These are phyloP conservation scores for Acacia concinna DNA, from an alignment of 331 rosid species.

Conservation along the genomic window DNA sequence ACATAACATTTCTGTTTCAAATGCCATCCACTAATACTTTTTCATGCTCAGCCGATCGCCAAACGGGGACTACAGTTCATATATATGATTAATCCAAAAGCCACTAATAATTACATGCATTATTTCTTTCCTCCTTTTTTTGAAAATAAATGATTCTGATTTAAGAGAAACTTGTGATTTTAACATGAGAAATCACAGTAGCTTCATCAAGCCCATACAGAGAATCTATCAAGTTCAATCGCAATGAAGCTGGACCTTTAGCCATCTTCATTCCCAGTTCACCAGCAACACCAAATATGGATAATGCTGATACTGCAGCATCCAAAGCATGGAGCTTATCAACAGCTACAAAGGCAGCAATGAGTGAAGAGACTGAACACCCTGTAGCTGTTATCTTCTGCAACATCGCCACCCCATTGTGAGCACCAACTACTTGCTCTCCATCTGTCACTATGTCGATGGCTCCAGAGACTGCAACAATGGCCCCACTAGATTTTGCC, in stretches of 20 bases:
- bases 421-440: slow-evolving; percentile 69
- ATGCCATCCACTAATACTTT: not conserved
- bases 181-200: slow-evolving; percentile 60
- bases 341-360: slow-evolving; percentile 85
- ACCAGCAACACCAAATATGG: slow-evolving; percentile 73
- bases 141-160: not conserved
- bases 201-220: slow-evolving; percentile 76
- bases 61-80: not conserved
- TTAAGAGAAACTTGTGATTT: slow-evolving; percentile 49
- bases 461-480: slow-evolving; percentile 88
- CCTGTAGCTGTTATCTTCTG: slow-evolving; percentile 88
- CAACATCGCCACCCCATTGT: slow-evolving; percentile 88
- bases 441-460: slow-evolving; percentile 83
- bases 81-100: not conserved
- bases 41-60: slow-evolving; percentile 5
- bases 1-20: not conserved
- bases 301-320: slow-evolving; percentile 62
- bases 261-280: slow-evolving; percentile 82
- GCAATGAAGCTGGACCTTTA: slow-evolving; percentile 76
- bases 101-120: not conserved
- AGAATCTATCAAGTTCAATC: slow-evolving; percentile 82
- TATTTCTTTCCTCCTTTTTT: not conserved
- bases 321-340: slow-evolving; percentile 67
- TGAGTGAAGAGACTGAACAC: slow-evolving; percentile 84
- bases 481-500: slow-evolving; percentile 68